These are phyloP conservation scores for Stachybotrys echinatus DNA, from an alignment of 2,329 filamentous ascomycete genomes.

Conservation along the genomic window DNA sequence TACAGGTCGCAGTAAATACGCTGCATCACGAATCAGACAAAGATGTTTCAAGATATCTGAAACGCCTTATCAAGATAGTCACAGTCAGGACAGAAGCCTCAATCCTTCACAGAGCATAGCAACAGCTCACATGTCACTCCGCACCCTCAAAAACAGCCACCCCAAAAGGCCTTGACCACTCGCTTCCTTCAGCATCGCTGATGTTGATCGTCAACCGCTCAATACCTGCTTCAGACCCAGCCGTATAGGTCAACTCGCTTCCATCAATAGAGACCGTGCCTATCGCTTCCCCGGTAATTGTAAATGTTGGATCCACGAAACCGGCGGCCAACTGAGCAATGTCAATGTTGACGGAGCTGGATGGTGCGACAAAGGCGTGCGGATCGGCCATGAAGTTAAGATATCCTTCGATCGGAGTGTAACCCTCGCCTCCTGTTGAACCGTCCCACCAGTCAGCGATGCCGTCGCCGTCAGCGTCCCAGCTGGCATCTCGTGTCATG, in stretches of 20 bases:
- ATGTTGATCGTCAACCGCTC: background rate
- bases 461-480: constrained; percentile 26
- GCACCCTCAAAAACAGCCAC: background rate
- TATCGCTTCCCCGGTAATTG: background rate
- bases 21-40: no score
- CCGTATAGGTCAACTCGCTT: background rate
- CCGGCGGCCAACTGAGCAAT: constrained; percentile 17
- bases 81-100: no score
- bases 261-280: constrained; percentile 1
- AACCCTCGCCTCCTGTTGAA: constrained; percentile 22
- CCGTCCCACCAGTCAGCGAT: constrained; percentile 30
- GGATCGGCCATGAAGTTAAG: constrained; percentile 28
- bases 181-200: background rate
- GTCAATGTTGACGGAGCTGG: constrained; percentile 14
- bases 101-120: no score
- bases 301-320: constrained; percentile 6
- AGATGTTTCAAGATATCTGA: no score
- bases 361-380: constrained; percentile 21
- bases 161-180: constrained; percentile 1
- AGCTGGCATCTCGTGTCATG: constrained; percentile 13
- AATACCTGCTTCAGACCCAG: background rate
- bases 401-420: constrained; percentile 24
- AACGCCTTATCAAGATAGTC: no score
- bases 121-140: background rate
- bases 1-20: no score